Base-by-base conservation (phyloP, 345 rosid species). In the Bruguiera parviflora region DNA sequence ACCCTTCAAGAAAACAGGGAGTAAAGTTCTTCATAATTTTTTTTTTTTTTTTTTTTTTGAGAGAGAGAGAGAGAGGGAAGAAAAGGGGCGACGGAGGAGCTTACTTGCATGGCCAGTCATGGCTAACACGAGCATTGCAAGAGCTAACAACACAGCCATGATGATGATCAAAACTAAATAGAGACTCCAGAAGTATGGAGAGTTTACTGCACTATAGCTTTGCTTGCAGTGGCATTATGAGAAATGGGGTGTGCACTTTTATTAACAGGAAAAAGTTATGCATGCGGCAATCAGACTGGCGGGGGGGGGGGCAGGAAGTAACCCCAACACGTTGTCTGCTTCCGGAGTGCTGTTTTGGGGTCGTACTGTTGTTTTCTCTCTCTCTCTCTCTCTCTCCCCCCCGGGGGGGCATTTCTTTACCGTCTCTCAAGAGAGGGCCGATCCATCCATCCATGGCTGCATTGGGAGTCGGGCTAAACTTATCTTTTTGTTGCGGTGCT, bases 81-180 rank as follows among this genome's bases (percentile, higher is more conserved):
- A 56, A 46, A 24, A 64, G 6, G 9, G 57, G 4, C 18, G 18
- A 52, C 20, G 6, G 4, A 59, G 29, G 58, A 59, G 53, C 71
- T 74, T 49, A 74, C 77, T 63, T 20, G 73, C 77, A 62, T 49
- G 73, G 69, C 77, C 77, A 74, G 77, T 56, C 69, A 74, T 68
- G 73, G 52, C 28, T 69, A 63, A 33, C 65, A 74, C 31, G 43
- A 74, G 69, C 64, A 74, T 63, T 47, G 69, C 73, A 63, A 74
- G 37, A 15, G 35, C 60, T 25, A 74, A 32, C 47, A 63, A 31
- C 58, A 58, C 32, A 57, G 65, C 77, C 72, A 68, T 68, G 31
- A 21, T 4, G 59, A 22, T 2, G 55, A 51, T 49, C 4, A 58
- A 59, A 25, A 18, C 43, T 18, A 4, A 27, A 0, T 24, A 5